These are phyloP conservation scores for Kwoniella botswanensis DNA, from an alignment of 768 basidiomycete species.

Conservation along the genomic window DNA sequence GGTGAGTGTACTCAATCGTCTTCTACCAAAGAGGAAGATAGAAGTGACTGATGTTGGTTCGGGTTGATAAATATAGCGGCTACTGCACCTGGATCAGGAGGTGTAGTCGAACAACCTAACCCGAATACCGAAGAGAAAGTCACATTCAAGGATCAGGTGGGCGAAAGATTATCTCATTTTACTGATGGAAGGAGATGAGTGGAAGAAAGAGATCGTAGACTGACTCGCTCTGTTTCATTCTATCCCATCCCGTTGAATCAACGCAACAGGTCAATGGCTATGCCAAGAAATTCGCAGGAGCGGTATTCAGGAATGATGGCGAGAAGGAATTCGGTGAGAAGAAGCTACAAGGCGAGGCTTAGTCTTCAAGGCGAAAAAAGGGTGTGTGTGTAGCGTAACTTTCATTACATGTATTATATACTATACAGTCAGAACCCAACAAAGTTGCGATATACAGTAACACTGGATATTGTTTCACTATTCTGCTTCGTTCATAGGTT, in stretches of 20 bases:
- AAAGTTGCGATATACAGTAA: too few relatives aligned
- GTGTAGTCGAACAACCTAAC: conserved; percentile 22
- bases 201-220: neutral
- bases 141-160: conserved; percentile 51
- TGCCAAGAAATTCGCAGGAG: conserved; percentile 52
- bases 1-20: conserved; percentile 31
- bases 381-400: too few relatives aligned
- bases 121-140: conserved; percentile 28
- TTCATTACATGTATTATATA: neutral
- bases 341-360: conserved; percentile 38
- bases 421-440: neutral
- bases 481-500: too few relatives aligned
- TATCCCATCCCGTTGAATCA: neutral
- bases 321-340: conserved; percentile 49
- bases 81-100: conserved; percentile 47
- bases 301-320: conserved; percentile 40
- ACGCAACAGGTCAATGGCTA: conserved; percentile 47
- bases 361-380: neutral
- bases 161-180: conserved; percentile 11
- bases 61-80: conserved; percentile 27
- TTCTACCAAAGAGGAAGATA: neutral
- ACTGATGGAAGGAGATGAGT: neutral
- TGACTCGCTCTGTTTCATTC: neutral
- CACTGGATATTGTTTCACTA: too few relatives aligned
- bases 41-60: neutral